Percentiles rank a stretch among this genome's conserved stretches.
These are phyloP conservation scores for Aspergillus sp. DNA, from an alignment of 2,329 filamentous ascomycete genomes.

Conservation along the genomic window DNA sequence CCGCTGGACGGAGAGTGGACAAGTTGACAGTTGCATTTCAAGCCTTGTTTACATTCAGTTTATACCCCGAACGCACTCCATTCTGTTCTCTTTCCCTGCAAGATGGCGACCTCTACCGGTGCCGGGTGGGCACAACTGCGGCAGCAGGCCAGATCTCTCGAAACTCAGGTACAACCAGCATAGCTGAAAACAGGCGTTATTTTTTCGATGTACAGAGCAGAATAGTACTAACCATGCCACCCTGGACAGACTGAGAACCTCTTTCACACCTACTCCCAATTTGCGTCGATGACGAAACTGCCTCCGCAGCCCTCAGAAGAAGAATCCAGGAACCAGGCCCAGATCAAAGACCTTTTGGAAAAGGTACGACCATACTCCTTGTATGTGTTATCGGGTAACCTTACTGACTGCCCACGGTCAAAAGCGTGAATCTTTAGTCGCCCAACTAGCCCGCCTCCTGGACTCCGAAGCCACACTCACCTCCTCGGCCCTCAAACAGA, in stretches of 20 bases:
- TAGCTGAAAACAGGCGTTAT: background rate
- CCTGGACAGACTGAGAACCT: constrained; percentile 69
- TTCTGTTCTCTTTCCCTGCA: background rate
- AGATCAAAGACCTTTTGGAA: constrained; percentile 80
- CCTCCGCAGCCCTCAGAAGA: constrained; percentile 82
- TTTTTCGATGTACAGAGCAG: background rate
- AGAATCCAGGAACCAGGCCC: constrained; percentile 74
- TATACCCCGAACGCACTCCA: background rate
- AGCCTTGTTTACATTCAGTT: background rate
- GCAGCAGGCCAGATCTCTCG: constrained; percentile 83
- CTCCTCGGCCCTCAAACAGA: constrained; percentile 92
- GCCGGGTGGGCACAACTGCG: constrained; percentile 90
- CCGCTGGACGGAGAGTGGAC: constrained; percentile 11
- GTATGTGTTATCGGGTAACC: background rate
- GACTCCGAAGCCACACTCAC: constrained; percentile 87
- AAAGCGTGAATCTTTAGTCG: constrained; percentile 79
- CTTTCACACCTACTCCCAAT: constrained; percentile 79
- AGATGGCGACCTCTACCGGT: constrained; percentile 57
- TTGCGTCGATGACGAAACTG: constrained; percentile 75
- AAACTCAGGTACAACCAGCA: constrained; percentile 73
- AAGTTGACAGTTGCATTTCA: background rate
- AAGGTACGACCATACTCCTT: constrained; percentile 17
- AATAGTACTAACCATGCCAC: background rate
- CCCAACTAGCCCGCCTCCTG: constrained; percentile 81
- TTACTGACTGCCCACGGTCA: constrained; percentile 3